These are phyloP conservation scores for Amanita phalloides DNA, from an alignment of 768 basidiomycete genomes.

Conservation along the genomic window DNA sequence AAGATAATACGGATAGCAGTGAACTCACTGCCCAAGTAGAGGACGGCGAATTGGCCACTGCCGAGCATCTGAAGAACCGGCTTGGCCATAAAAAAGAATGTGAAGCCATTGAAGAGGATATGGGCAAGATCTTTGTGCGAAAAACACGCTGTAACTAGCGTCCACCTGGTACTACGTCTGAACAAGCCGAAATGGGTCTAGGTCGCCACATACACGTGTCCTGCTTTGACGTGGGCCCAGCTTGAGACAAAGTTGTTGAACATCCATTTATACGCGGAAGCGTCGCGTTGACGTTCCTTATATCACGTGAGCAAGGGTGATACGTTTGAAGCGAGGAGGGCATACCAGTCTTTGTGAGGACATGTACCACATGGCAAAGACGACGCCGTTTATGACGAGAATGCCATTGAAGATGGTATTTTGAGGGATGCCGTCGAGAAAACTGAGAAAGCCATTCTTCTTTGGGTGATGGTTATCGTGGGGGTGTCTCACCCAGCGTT, in stretches of 20 bases:
- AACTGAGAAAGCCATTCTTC: slow-evolving; percentile 15
- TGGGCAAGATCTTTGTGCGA: slow-evolving; percentile 55
- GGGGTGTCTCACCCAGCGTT: slow-evolving; percentile 6
- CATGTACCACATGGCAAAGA: slow-evolving; percentile 52
- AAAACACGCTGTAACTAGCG: slow-evolving; percentile 58
- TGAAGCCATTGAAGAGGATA: slow-evolving; percentile 67
- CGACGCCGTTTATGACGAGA: slow-evolving; percentile 48
- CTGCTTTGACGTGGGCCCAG: slow-evolving; percentile 47
- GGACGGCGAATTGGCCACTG: slow-evolving; percentile 49
- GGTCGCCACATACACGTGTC: slow-evolving; percentile 45
- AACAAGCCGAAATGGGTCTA: not conserved
- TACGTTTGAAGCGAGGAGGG: slow-evolving; percentile 3
- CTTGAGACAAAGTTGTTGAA: slow-evolving; percentile 51
- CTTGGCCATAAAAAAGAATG: slow-evolving; percentile 68
- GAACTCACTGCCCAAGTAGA: slow-evolving; percentile 63
- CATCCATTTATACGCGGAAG: slow-evolving; percentile 35
- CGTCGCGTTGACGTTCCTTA: slow-evolving; percentile 22
- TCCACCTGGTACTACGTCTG: slow-evolving; percentile 46
- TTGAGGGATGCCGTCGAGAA: slow-evolving; percentile 44
- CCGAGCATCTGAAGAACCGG: slow-evolving; percentile 54
- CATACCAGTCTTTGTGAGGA: slow-evolving; percentile 26
- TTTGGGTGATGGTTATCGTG: not conserved
- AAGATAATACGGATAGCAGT: not conserved
- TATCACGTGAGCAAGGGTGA: slow-evolving; percentile 17
- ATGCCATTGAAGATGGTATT: slow-evolving; percentile 51